Conservation (phyloP, 352 stramenopile genomes). For the Pythium coloratum region DNA sequence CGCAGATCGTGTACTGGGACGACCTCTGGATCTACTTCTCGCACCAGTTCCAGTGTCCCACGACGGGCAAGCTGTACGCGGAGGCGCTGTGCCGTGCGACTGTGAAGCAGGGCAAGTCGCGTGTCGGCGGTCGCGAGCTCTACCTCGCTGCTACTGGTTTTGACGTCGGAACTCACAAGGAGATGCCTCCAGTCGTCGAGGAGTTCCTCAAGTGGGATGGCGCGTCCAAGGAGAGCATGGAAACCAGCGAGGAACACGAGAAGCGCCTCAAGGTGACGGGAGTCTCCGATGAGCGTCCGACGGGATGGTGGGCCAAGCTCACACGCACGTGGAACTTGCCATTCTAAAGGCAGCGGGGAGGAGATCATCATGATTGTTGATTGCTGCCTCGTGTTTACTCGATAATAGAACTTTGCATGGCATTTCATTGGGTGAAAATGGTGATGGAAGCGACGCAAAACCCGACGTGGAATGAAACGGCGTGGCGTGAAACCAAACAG, state of each 20-base stretch:
- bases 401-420: slow-evolving; percentile 13
- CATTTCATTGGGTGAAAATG: slow-evolving; percentile 29
- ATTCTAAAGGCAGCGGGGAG: slow-evolving; percentile 10
- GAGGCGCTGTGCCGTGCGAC: slow-evolving; percentile 30
- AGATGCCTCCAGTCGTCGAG: slow-evolving; percentile 32
- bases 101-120: slow-evolving; percentile 28
- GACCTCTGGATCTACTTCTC: slow-evolving; percentile 38
- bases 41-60: slow-evolving; percentile 36
- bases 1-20: slow-evolving; percentile 36
- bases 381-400: slow-evolving; percentile 1
- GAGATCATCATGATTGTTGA: background rate
- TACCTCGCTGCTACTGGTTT: slow-evolving; percentile 20
- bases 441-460: background rate
- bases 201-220: slow-evolving; percentile 40
- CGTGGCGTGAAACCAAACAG: background rate
- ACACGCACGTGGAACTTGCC: slow-evolving; percentile 34
- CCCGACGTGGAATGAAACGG: slow-evolving; percentile 16
- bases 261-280: slow-evolving; percentile 20
- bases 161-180: slow-evolving; percentile 10
- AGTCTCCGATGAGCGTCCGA: slow-evolving; percentile 9
- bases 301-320: slow-evolving; percentile 19
- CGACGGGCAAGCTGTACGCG: slow-evolving; percentile 35
- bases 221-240: slow-evolving; percentile 32
- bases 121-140: slow-evolving; percentile 20
- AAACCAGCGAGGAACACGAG: slow-evolving; percentile 29